Percentiles rank a stretch among this genome's conserved stretches.
Conservation (phyloP, 2,329 filamentous ascomycete genomes). For the Fusarium anthophilum region DNA sequence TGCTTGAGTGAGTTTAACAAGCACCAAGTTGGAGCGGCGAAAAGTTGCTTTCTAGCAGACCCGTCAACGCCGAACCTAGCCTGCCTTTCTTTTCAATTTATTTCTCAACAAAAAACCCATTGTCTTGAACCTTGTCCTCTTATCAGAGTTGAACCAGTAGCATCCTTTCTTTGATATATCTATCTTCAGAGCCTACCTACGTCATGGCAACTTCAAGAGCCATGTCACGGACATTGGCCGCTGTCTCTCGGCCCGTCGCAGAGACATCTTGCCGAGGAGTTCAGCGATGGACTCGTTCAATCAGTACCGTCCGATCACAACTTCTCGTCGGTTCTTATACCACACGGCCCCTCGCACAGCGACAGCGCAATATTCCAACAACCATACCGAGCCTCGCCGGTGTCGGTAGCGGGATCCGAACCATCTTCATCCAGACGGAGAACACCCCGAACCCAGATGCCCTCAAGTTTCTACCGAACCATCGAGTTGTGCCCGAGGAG, state of each 20-base stretch:
- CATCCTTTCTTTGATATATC: not conserved
- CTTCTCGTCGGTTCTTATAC: slow-evolving; percentile 31
- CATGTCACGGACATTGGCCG: slow-evolving; percentile 38
- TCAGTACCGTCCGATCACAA: slow-evolving; percentile 40
- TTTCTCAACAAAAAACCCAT: not conserved
- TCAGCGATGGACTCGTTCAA: slow-evolving; percentile 42
- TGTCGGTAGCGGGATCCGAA: slow-evolving; percentile 62
- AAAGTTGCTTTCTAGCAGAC: slow-evolving; percentile 37
- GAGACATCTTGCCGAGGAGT: slow-evolving; percentile 34
- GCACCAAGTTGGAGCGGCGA: slow-evolving; percentile 37
- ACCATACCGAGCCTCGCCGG: slow-evolving; percentile 37
- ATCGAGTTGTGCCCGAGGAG: slow-evolving; percentile 79
- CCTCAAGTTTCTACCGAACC: slow-evolving; percentile 95
- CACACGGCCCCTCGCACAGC: slow-evolving; percentile 34
- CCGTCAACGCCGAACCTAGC: slow-evolving; percentile 22
- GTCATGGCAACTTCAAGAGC: slow-evolving; percentile 41
- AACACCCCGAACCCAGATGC: slow-evolving; percentile 94
- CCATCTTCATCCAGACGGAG: slow-evolving; percentile 98
- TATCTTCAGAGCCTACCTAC: not conserved
- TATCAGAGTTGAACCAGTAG: not conserved
- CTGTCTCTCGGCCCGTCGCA: slow-evolving; percentile 34
- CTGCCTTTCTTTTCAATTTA: slow-evolving; percentile 1
- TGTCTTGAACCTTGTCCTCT: not conserved
- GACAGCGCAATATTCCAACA: slow-evolving; percentile 16
- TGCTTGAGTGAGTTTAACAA: slow-evolving; percentile 1